Base-by-base conservation (phyloP, 2,329 filamentous ascomycete genomes). In the Beauveria sp. region DNA sequence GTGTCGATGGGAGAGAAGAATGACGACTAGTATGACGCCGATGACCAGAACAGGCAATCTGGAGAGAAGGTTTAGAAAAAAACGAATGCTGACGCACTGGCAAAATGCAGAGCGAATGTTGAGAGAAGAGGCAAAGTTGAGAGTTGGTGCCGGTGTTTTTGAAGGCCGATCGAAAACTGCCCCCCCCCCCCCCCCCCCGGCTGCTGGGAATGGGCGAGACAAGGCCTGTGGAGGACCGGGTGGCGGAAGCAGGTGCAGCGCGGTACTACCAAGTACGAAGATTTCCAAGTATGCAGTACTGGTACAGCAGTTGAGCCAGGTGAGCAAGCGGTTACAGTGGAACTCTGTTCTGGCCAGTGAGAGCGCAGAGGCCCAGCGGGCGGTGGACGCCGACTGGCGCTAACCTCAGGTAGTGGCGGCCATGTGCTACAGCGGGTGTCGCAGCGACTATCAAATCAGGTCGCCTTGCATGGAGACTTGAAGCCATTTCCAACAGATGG, bases 81-180 rank as follows among this genome's bases (percentile, higher is more conserved):
- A 50, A 50, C 42, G 30, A 50, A 58, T 10, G 45, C 28, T 50
- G 30, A 40, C 43, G 58, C 34, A 54, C 50, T 54, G 51, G 34
- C n/a, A 50, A 50, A 34, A 38, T 38, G 59, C 51, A 56, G 59
- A 50, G 38, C 45, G 59, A 61, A 26, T 50, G 59, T 56, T 61
- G 51, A 38, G 59, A 54, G 51, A 45, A 55, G 58, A 55, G 26
- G 45, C 51, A 49, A 55, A 55, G 52, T 56, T 61, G 34, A 38
- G 40, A 26, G 49, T 55, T 55, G 51, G 59, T 42, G 22, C 30
- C 40, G 18, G 52, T 49, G 43, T 49, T 61, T 55, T 49, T 61
- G 59, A 61, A 38, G 45, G 45, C 51, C 52, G 58, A 54, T 54
- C 58, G 20, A 53, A 60, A 54, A 61, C 16, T 55, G 16, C 26